phyloP scores from a whole-genome alignment of 75 land plant genomes.

The Pinus albicaulis region DNA sequence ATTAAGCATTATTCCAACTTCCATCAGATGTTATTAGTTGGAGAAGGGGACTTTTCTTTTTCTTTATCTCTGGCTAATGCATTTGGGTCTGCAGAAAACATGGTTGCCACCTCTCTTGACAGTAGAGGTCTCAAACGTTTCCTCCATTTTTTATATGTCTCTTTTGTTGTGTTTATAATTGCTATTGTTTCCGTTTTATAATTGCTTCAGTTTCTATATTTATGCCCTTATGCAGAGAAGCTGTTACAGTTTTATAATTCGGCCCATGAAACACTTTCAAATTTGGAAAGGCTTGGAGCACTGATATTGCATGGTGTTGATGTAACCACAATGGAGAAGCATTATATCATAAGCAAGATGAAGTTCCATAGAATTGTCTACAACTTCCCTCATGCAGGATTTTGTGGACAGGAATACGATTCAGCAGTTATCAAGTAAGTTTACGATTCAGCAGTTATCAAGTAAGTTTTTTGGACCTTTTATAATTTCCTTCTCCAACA shows the following conservation, averaged over 20 bases:
- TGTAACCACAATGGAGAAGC: constrained; percentile 24
- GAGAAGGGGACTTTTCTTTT: constrained; percentile 70
- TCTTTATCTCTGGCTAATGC: constrained; percentile 28
- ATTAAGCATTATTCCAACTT: constrained; percentile 11
- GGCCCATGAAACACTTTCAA: too few relatives aligned
- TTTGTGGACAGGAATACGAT: constrained; percentile 16
- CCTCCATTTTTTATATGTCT: too few relatives aligned
- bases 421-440: constrained; percentile 14
- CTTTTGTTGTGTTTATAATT: too few relatives aligned
- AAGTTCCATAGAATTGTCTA: constrained; percentile 45
- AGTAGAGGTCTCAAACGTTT: not conserved
- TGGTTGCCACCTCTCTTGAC: constrained; percentile 54
- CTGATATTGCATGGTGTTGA: constrained; percentile 34
- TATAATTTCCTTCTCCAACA: not conserved
- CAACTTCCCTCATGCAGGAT: constrained; percentile 65
- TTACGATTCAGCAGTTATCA: constrained; percentile 14
- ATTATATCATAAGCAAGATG: constrained; percentile 13
- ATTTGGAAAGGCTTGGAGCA: constrained; percentile 20
- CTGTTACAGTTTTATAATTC: too few relatives aligned
- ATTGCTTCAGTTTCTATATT: too few relatives aligned
- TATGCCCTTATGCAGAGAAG: too few relatives aligned
- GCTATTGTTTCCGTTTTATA: too few relatives aligned
- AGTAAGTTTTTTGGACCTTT: not conserved
- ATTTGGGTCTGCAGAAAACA: constrained; percentile 33
- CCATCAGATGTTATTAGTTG: constrained; percentile 39